Base-by-base conservation (phyloP, 495 filamentous ascomycete genomes). In the Halenospora varia region DNA sequence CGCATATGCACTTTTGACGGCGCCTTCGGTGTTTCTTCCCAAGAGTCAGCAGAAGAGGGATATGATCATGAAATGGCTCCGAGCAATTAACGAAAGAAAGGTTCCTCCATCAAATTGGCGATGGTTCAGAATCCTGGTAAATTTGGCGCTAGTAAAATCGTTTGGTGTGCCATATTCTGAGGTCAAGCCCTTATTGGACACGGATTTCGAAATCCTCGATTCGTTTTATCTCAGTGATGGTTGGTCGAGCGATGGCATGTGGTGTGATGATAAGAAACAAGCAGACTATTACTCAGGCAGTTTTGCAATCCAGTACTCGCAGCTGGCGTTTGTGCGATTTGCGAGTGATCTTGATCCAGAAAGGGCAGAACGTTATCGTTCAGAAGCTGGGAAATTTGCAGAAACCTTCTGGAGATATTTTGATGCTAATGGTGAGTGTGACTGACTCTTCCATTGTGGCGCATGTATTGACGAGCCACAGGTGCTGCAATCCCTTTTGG, bases 401-500 rank as follows among this genome's bases (percentile, higher is more conserved):
- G 57, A 66, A n/a, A 77, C 81, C 57, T 83, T 82, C 60, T 75
- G 83, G 40, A 74, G 82, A 59, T 85, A 84, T 57, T 82, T 40
- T 15, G 15, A 40, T 15, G 35, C 35, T 15, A 15, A 40, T 9
- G 26, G 2, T 17, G 11, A 42, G 2, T 15, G 0, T 10, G 26
- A 51, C 49, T n/a, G n/a, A n/a, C n/a, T n/a, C n/a, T n/a, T n/a
- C n/a, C n/a, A n/a, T n/a, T n/a, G n/a, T n/a, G n/a, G n/a, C n/a
- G n/a, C n/a, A n/a, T n/a, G n/a, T n/a, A n/a, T 50, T 63, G 25
- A 10, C 1, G 46, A 18, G 46, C 9, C 39, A 39, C 10, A 26
- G 71, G 78, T 79, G n/a, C 74, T 82, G 75, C 84, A 2, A 87
- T 92, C 48, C 86, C 88, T n/a, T 92, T 89, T 59, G 88, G 88